phyloP scores from a whole-genome alignment of 768 basidiomycete genomes.

The Podaxis carcinomalis region DNA sequence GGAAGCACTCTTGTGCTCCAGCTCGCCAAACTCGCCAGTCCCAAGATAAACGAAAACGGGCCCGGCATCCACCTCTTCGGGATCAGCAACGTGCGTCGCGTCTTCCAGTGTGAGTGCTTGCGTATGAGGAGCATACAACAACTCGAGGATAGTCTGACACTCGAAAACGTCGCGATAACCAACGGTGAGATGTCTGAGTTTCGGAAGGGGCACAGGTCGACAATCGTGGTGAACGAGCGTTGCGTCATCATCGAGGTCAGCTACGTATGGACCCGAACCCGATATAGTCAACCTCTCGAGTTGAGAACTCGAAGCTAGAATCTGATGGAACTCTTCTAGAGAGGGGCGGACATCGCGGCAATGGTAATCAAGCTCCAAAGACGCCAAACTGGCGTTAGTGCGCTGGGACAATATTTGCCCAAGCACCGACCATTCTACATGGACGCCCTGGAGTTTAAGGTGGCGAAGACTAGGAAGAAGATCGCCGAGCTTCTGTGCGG shows the following conservation, averaged over 20 bases:
- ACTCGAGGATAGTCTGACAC: slow-evolving; percentile 33
- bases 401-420: slow-evolving; percentile 25
- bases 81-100: slow-evolving; percentile 35
- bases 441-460: slow-evolving; percentile 52
- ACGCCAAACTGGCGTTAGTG: slow-evolving; percentile 17
- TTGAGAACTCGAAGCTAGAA: slow-evolving; percentile 36
- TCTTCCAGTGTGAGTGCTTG: slow-evolving; percentile 39
- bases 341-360: slow-evolving; percentile 51
- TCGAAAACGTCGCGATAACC: slow-evolving; percentile 40
- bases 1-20: slow-evolving; percentile 12
- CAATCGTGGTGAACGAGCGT: slow-evolving; percentile 17
- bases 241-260: slow-evolving; percentile 20
- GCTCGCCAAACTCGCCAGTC: slow-evolving; percentile 25
- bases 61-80: slow-evolving; percentile 36
- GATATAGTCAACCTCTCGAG: slow-evolving; percentile 41
- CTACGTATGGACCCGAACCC: slow-evolving; percentile 41
- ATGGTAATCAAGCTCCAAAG: slow-evolving; percentile 49
- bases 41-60: slow-evolving; percentile 33
- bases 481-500: slow-evolving; percentile 10
- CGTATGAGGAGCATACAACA: slow-evolving; percentile 37
- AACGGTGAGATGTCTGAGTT: slow-evolving; percentile 34
- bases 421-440: slow-evolving; percentile 48
- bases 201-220: slow-evolving; percentile 30
- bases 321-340: slow-evolving; percentile 33
- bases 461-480: slow-evolving; percentile 42